phyloP scores from a whole-genome alignment of 2,329 filamentous ascomycete species.

The Elsinoe ampelina region DNA sequence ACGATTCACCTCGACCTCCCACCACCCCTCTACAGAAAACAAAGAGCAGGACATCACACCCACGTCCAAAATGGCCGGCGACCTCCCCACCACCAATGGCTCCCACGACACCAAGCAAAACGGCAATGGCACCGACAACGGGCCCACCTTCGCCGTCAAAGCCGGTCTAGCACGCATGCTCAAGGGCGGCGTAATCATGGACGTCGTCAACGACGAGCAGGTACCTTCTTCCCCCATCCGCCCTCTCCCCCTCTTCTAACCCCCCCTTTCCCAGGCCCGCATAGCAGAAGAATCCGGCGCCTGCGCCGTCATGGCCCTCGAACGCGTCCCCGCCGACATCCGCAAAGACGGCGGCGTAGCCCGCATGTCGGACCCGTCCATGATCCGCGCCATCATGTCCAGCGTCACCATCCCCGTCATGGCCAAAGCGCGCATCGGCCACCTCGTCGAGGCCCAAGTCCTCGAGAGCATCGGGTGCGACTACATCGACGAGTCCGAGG shows the following conservation, averaged over 20 bases:
- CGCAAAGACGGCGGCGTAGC: slow-evolving; percentile 84
- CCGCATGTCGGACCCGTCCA: slow-evolving; percentile 88
- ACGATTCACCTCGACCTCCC: background rate
- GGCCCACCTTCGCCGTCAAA: slow-evolving; percentile 74
- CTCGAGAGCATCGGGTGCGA: slow-evolving; percentile 90
- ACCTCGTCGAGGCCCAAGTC: slow-evolving; percentile 97
- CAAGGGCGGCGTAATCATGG: slow-evolving; percentile 99
- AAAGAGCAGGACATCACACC: background rate
- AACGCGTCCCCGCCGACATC: slow-evolving; percentile 95
- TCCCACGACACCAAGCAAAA: slow-evolving; percentile 22
- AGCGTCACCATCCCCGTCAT: slow-evolving; percentile 97
- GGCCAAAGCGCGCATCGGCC: slow-evolving; percentile 96
- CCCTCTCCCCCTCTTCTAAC: background rate
- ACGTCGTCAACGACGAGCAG: slow-evolving; percentile 86
- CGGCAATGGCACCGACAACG: slow-evolving; percentile 27
- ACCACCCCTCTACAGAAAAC: background rate
- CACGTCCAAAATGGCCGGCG: slow-evolving; percentile 33
- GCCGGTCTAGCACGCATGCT: slow-evolving; percentile 93
- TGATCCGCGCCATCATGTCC: slow-evolving; percentile 93
- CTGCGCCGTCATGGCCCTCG: slow-evolving; percentile 94
- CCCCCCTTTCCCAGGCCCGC: slow-evolving; percentile 59
- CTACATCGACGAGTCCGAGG: slow-evolving; percentile 98
- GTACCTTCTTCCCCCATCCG: slow-evolving; percentile 30
- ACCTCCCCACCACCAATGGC: slow-evolving; percentile 41
- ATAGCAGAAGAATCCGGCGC: slow-evolving; percentile 97